phyloP scores from a whole-genome alignment of 2,329 filamentous ascomycete genomes.

The Fusarium secorum region DNA sequence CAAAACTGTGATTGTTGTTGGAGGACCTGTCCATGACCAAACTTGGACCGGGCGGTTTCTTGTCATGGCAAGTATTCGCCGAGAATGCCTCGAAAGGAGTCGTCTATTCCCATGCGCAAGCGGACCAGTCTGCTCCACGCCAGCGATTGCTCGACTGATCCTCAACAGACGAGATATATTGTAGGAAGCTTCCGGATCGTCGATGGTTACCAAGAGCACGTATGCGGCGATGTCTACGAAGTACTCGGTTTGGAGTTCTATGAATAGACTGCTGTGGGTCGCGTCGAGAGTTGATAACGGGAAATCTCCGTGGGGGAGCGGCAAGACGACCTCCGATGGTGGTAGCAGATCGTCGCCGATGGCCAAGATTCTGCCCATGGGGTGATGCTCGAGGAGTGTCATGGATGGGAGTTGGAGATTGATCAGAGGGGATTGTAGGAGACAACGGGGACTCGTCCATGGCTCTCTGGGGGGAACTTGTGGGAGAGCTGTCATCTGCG shows the following conservation, averaged over 20 bases:
- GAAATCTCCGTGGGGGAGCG: not conserved
- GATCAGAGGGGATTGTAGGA: not conserved
- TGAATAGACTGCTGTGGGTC: not conserved
- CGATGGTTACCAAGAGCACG: not conserved
- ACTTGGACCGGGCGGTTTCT: rapidly evolving
- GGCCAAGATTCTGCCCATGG: not conserved
- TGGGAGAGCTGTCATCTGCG: not conserved
- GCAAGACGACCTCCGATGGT: not conserved
- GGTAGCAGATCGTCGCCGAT: not conserved
- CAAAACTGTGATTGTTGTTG: too few relatives aligned
- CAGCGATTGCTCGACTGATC: not conserved
- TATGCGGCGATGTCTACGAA: not conserved
- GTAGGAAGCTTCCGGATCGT: not conserved
- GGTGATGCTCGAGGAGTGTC: not conserved
- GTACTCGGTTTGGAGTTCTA: not conserved
- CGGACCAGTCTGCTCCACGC: not conserved
- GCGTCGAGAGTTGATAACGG: not conserved
- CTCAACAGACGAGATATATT: not conserved
- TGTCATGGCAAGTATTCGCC: not conserved
- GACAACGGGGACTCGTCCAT: not conserved
- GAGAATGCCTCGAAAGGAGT: not conserved
- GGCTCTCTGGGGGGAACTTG: not conserved
- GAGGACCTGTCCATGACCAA: not conserved
- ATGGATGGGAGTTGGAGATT: not conserved
- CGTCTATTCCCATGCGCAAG: not conserved